phyloP scores from a whole-genome alignment of 192 early-diverging fungal species.

The Podila epicladia region DNA sequence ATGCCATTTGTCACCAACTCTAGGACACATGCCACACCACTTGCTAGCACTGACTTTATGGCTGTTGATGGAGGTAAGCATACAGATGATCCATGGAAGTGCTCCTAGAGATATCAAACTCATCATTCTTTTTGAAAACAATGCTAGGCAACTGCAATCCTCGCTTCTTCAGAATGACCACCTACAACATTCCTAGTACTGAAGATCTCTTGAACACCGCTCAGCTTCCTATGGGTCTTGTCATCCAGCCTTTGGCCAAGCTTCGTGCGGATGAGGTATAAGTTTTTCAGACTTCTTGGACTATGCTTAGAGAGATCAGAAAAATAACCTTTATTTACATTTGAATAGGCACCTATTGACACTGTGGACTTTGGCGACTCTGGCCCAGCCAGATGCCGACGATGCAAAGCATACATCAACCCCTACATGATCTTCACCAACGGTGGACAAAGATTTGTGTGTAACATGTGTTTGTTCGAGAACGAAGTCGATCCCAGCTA shows the following conservation, averaged over 20 bases:
- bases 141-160: slow-evolving; percentile 82
- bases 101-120: background rate
- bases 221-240: slow-evolving; percentile 83
- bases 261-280: slow-evolving; percentile 75
- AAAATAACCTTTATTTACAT: background rate
- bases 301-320: background rate
- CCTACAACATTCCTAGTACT: slow-evolving; percentile 86
- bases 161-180: slow-evolving; percentile 89
- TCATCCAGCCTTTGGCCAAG: slow-evolving; percentile 93
- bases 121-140: background rate
- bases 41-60: slow-evolving; percentile 82
- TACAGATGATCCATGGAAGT: background rate
- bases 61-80: slow-evolving; percentile 88
- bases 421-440: slow-evolving; percentile 89
- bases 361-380: slow-evolving; percentile 86
- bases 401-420: slow-evolving; percentile 97
- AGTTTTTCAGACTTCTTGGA: background rate
- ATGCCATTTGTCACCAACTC: slow-evolving; percentile 80
- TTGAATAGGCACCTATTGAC: slow-evolving; percentile 68
- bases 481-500: slow-evolving; percentile 92
- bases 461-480: slow-evolving; percentile 92
- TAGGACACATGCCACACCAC: slow-evolving; percentile 74
- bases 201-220: slow-evolving; percentile 83
- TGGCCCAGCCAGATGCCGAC: slow-evolving; percentile 89
- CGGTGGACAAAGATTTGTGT: slow-evolving; percentile 91